Percentiles rank a stretch among this genome's conserved stretches.
phyloP scores from a whole-genome alignment of 1,139 yeast genomes.

The Geotrichum cucujoidarum region DNA sequence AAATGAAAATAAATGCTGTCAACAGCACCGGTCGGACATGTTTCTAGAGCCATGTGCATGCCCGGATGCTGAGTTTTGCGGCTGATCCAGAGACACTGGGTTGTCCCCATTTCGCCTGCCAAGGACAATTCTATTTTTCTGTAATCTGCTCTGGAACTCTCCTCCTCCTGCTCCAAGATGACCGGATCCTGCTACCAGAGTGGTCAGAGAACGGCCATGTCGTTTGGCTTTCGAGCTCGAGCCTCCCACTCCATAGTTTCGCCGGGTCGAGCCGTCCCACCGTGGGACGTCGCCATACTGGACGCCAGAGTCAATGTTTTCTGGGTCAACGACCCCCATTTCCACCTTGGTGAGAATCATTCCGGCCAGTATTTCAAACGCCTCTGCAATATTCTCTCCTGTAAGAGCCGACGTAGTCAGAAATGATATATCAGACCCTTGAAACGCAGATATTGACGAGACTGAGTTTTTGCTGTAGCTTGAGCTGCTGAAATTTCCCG shows the following conservation, averaged over 20 bases:
- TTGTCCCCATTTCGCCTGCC: background rate
- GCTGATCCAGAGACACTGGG: conserved; percentile 5
- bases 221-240: background rate
- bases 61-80: background rate
- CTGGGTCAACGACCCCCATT: conserved; percentile 44
- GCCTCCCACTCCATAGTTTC: conserved; percentile 2
- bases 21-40: background rate
- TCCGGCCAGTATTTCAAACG: conserved; percentile 45
- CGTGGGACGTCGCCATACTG: conserved; percentile 45
- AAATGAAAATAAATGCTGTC: conserved; percentile 4
- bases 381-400: conserved; percentile 58
- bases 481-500: conserved; percentile 8
- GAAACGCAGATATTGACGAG: background rate
- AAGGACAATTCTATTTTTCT: conserved; percentile 7
- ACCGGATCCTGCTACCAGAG: conserved; percentile 15
- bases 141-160: conserved; percentile 5
- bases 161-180: conserved; percentile 10
- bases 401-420: conserved; percentile 48
- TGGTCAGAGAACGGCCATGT: conserved; percentile 11
- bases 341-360: conserved; percentile 44
- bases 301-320: conserved; percentile 42
- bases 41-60: background rate
- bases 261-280: conserved; percentile 32
- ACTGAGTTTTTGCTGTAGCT: conserved; percentile 3
- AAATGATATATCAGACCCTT: conserved; percentile 33